These are phyloP conservation scores for Karstenula rhodostoma DNA, from an alignment of 2,329 filamentous ascomycete genomes.

Conservation along the genomic window DNA sequence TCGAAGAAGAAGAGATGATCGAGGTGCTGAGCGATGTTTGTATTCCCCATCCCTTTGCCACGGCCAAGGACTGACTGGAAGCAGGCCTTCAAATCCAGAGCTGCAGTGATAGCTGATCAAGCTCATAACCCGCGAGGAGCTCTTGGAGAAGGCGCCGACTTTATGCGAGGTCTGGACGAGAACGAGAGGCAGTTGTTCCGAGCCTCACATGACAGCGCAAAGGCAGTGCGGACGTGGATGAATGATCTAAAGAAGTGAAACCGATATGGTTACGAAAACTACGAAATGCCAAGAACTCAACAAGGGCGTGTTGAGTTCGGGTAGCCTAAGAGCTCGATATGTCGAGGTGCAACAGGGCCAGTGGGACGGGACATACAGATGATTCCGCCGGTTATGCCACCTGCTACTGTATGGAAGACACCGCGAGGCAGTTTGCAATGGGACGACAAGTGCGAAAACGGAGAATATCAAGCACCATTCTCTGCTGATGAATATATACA, in stretches of 20 bases:
- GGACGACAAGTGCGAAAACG: too few species aligned
- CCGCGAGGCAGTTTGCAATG: too few species aligned
- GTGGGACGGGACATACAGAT: not conserved
- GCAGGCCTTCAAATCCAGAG: conserved; percentile 80
- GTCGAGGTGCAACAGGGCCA: not conserved
- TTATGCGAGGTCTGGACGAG: conserved; percentile 87
- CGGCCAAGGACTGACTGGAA: conserved; percentile 1
- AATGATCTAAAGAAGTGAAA: conserved; percentile 50
- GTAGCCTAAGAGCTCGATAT: not conserved
- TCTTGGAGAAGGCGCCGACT: conserved; percentile 74
- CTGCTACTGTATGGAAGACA: too few species aligned
- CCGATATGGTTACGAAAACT: not conserved
- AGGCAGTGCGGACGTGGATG: conserved; percentile 57
- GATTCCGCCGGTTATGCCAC: too few species aligned
- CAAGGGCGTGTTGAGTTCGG: not conserved
- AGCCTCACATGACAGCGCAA: conserved; percentile 58
- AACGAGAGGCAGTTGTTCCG: conserved; percentile 74
- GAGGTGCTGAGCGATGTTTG: conserved; percentile 62
- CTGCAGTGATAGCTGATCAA: conserved; percentile 84
- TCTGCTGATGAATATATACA: too few species aligned
- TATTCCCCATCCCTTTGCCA: not conserved
- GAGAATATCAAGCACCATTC: too few species aligned
- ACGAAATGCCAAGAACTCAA: not conserved
- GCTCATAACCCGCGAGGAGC: conserved; percentile 84
- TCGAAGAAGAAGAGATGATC: conserved; percentile 84